These are phyloP conservation scores for Fusarium sp. DNA, from an alignment of 2,329 filamentous ascomycete genomes.

Conservation along the genomic window DNA sequence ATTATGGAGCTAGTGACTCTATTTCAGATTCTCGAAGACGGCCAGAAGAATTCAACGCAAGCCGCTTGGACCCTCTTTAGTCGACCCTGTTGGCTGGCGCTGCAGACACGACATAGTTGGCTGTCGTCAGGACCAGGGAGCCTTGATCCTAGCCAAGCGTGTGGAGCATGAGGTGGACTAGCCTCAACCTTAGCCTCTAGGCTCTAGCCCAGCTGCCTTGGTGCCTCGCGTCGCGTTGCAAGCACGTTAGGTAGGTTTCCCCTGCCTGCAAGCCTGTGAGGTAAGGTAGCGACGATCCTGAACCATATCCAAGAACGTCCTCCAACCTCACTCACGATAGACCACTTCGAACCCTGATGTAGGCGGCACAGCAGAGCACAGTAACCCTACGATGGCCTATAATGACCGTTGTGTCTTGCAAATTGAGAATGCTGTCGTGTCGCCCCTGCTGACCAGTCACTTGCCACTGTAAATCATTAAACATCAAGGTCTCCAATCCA, in stretches of 20 bases:
- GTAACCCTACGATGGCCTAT: constrained; percentile 10
- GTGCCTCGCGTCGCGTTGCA: constrained; percentile 39
- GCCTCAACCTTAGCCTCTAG: constrained; percentile 14
- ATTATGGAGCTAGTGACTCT: constrained; percentile 36
- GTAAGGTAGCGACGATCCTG: constrained; percentile 30
- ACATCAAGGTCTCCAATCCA: constrained; percentile 3
- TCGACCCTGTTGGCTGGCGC: constrained; percentile 17
- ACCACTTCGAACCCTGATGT: constrained; percentile 27
- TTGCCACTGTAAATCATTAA: constrained; percentile 18
- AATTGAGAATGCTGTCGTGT: constrained; percentile 8
- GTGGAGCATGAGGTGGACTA: constrained; percentile 23
- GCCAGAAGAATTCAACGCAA: constrained; percentile 46
- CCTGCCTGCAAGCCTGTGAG: constrained; percentile 17
- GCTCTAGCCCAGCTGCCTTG: constrained; percentile 32
- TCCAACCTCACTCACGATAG: constrained; percentile 32
- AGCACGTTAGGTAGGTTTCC: constrained; percentile 22
- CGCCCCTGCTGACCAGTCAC: constrained; percentile 15
- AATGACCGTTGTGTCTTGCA: neutral
- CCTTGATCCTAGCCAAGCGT: constrained; percentile 8
- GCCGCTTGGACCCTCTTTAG: constrained; percentile 34
- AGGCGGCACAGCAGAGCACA: constrained; percentile 27
- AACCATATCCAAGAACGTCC: constrained; percentile 27
- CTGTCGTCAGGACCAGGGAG: neutral
- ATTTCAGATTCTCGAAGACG: constrained; percentile 48
- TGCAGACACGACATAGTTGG: constrained; percentile 25